A percentile compares a stretch with the other conserved stretches of the same genome.
These are phyloP conservation scores for Lyophyllum atratum DNA, from an alignment of 768 basidiomycete genomes.

Conservation along the genomic window DNA sequence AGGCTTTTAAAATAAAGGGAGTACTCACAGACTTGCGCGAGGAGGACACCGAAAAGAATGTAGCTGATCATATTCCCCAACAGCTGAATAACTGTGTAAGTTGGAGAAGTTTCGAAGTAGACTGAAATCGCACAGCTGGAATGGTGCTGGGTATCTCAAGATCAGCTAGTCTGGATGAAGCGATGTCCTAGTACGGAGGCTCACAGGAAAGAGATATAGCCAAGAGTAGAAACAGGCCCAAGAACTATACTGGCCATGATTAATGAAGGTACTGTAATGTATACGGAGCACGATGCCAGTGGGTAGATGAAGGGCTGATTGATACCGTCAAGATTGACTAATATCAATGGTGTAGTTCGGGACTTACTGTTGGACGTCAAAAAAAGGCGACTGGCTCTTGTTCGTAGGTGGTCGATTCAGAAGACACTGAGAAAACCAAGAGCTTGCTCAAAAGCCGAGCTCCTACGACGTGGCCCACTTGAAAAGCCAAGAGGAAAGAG, in stretches of 20 bases:
- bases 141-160: no score
- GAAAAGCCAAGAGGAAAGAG: no score
- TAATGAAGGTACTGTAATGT: not conserved
- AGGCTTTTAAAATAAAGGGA: not conserved
- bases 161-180: not conserved
- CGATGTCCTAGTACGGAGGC: not conserved
- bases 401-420: no score
- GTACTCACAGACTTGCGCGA: slow-evolving; percentile 12
- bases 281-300: no score
- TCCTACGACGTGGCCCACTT: no score
- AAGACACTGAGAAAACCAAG: no score
- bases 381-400: no score
- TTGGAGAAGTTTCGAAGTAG: no score
- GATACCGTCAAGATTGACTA: not conserved
- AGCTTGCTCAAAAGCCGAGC: no score
- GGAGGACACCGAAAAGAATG: slow-evolving; percentile 9
- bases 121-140: no score
- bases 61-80: slow-evolving; percentile 15
- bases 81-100: not conserved
- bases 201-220: not conserved
- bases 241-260: not conserved
- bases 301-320: not conserved
- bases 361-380: no score
- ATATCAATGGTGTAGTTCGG: no score
- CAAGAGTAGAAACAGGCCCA: not conserved